A percentile compares a stretch with the other conserved stretches of the same genome.
Evolutionary conservation across 139 green algal species (phyloP).

Genomic region (Zygnema circumcarinatum): DNA sequence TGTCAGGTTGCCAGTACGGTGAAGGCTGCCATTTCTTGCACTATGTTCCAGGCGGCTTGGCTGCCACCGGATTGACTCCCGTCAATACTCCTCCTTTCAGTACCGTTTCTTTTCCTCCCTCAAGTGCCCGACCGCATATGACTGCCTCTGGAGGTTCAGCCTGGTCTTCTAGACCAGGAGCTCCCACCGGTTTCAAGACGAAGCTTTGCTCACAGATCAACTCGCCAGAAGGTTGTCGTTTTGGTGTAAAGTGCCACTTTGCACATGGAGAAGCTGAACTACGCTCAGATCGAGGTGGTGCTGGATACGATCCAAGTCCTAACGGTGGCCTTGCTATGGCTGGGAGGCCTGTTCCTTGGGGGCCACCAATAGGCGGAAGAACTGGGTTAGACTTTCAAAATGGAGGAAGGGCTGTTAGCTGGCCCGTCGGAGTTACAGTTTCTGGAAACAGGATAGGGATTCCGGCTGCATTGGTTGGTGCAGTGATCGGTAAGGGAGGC

Average conservation of each 20-base stretch:
- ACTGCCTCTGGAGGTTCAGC: background rate
- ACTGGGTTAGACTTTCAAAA: constrained; percentile 28
- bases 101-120: background rate
- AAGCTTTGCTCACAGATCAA: constrained; percentile 41
- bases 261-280: constrained; percentile 92
- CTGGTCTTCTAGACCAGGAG: background rate
- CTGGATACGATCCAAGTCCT: background rate
- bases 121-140: background rate
- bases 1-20: constrained; percentile 50
- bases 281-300: constrained; percentile 47
- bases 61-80: constrained; percentile 4
- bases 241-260: constrained; percentile 94
- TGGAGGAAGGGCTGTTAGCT: constrained; percentile 8
- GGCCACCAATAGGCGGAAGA: background rate
- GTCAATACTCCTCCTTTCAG: background rate
- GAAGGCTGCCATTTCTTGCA: constrained; percentile 53
- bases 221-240: constrained; percentile 72
- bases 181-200: constrained; percentile 13
- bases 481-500: constrained; percentile 53
- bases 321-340: constrained; percentile 9
- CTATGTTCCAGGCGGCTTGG: constrained; percentile 48
- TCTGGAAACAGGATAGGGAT: constrained; percentile 47
- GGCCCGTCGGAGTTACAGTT: background rate
- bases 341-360: constrained; percentile 25
- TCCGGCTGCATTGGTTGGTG: constrained; percentile 30